Evolutionary conservation across 2,329 filamentous ascomycete species (phyloP).

Genomic region (Penicillium aurantiogriseum): DNA sequence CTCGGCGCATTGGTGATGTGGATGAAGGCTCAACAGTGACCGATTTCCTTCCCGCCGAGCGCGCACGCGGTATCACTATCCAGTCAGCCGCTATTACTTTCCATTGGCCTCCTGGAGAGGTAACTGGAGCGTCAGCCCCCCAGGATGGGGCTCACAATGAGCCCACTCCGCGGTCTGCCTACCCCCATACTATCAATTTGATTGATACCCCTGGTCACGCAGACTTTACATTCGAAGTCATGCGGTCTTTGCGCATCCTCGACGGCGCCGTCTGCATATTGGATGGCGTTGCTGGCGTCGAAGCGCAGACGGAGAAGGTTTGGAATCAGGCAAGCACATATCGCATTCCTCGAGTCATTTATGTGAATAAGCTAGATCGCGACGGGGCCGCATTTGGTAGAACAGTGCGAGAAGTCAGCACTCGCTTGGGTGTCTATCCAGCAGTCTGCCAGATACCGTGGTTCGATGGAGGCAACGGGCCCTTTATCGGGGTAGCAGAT

Average conservation of each 20-base stretch:
- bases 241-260: conserved; percentile 81
- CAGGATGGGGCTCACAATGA: conserved; percentile 36
- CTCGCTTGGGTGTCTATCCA: conserved; percentile 77
- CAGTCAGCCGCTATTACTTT: conserved; percentile 97
- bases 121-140: conserved; percentile 16
- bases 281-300: conserved; percentile 88
- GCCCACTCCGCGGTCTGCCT: conserved; percentile 50
- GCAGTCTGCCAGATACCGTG: conserved; percentile 93
- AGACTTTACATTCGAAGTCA: conserved; percentile 95
- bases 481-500: conserved; percentile 81
- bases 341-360: conserved; percentile 76
- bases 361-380: conserved; percentile 81
- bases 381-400: conserved; percentile 78
- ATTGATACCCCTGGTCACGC: conserved; percentile 97
- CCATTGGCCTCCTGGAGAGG: conserved; percentile 69
- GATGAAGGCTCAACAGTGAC: conserved; percentile 96
- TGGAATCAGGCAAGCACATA: conserved; percentile 89
- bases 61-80: conserved; percentile 91
- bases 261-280: conserved; percentile 92
- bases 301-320: conserved; percentile 95
- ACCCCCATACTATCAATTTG: conserved; percentile 73
- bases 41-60: conserved; percentile 90
- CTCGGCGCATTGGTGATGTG: conserved; percentile 85
- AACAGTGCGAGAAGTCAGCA: conserved; percentile 81
- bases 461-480: conserved; percentile 73